phyloP scores from a whole-genome alignment of 257 asterid species.

The Lithospermum erythrorhizon region DNA sequence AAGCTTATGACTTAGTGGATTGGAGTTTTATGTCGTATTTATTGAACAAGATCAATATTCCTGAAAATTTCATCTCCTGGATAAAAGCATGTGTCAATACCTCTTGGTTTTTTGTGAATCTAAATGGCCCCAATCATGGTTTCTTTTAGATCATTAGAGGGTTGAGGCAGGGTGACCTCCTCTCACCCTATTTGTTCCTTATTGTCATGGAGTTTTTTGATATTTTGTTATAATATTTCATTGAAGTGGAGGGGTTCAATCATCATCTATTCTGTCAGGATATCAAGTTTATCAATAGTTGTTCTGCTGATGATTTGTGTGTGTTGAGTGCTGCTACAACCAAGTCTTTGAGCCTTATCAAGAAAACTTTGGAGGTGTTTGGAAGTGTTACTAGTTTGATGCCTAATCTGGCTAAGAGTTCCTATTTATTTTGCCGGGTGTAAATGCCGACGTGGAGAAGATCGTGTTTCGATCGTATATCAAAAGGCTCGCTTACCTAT shows the following conservation, averaged over 20 bases:
- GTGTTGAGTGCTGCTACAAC: neutral
- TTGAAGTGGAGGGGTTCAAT: neutral
- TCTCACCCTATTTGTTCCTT: neutral
- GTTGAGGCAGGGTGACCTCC: neutral
- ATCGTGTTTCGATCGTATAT: accelerated
- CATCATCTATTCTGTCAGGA: neutral
- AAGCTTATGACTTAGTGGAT: too few species aligned
- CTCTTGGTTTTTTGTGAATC: too few species aligned
- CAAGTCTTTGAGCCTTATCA: neutral
- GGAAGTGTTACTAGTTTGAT: neutral
- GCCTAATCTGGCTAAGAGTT: neutral
- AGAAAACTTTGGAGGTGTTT: neutral
- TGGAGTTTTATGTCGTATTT: too few species aligned
- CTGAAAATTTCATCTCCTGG: neutral
- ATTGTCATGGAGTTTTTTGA: too few species aligned
- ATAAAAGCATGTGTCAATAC: too few species aligned
- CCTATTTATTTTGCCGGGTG: neutral
- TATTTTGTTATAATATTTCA: too few species aligned
- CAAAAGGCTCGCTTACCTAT: neutral
- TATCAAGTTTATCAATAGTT: neutral
- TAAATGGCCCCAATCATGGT: too few species aligned
- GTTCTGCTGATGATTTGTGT: neutral
- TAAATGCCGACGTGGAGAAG: neutral
- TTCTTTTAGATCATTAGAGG: neutral
- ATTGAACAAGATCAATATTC: neutral